Evolutionary conservation across 163 green algal species (phyloP).

Genomic region (Scenedesmus sp.): DNA sequence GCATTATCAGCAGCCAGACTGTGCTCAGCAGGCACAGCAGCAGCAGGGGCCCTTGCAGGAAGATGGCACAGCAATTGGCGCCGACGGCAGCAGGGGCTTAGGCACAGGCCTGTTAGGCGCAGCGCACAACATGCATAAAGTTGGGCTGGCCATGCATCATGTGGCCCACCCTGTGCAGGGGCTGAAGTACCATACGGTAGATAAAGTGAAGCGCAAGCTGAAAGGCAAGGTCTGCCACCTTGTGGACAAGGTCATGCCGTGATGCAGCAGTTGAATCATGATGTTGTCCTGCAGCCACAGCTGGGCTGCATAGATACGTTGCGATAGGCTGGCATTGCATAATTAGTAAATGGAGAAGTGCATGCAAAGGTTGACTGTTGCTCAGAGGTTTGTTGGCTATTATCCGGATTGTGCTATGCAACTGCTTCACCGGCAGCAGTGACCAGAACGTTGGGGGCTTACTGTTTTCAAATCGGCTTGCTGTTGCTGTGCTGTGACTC

Average conservation of each 20-base stretch:
- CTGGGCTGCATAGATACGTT: not conserved
- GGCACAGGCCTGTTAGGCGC: not conserved
- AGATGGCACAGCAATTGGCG: not conserved
- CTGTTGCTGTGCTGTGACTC: no score
- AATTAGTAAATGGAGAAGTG: not conserved
- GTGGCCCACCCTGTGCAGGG: slow-evolving; percentile 7
- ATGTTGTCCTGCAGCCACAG: not conserved
- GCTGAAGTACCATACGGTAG: slow-evolving; percentile 3
- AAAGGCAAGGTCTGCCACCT: not conserved
- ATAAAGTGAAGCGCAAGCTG: slow-evolving; percentile 13
- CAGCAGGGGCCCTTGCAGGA: not conserved
- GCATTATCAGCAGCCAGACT: not conserved
- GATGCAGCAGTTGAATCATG: not conserved
- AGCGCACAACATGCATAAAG: not conserved
- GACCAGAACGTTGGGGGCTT: no score
- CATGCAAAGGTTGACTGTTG: no score
- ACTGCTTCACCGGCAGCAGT: no score
- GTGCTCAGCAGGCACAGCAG: not conserved
- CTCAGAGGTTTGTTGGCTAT: no score
- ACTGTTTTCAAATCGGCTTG: no score
- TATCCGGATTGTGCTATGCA: no score
- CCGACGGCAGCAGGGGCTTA: slow-evolving; percentile 9
- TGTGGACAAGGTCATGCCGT: not conserved
- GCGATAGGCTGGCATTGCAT: not conserved
- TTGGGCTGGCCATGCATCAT: not conserved